phyloP scores from a whole-genome alignment of 169 alveolate species.

The Condylostoma magnum region DNA sequence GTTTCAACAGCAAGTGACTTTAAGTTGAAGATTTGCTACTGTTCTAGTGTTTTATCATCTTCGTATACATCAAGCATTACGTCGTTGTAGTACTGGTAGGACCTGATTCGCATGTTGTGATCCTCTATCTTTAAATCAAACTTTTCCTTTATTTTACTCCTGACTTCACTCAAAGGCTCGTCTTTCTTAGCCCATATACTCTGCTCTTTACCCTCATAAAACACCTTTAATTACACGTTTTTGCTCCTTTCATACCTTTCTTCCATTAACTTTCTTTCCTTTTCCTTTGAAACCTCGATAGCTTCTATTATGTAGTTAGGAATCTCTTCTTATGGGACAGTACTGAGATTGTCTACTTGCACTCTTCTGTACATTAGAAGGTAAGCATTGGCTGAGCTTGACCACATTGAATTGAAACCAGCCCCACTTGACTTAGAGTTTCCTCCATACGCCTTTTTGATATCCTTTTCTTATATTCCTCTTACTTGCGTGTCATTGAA shows the following conservation, averaged over 20 bases:
- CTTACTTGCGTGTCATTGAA: conserved; percentile 29
- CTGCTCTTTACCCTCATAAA: background rate
- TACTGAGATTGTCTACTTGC: background rate
- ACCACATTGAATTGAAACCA: conserved; percentile 5
- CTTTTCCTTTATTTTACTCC: background rate
- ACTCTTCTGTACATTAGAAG: conserved; percentile 30
- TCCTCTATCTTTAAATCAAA: conserved; percentile 4
- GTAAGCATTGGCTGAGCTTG: conserved; percentile 24
- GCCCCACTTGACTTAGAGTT: background rate
- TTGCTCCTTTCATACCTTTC: background rate
- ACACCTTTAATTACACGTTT: background rate
- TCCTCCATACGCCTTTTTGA: conserved; percentile 34
- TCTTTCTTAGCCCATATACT: background rate
- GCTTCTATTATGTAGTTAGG: conserved; percentile 19
- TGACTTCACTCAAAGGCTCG: conserved; percentile 1
- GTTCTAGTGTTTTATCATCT: conserved; percentile 13
- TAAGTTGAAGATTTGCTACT: background rate
- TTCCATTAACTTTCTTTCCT: background rate
- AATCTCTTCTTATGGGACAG: background rate
- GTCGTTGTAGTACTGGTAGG: background rate
- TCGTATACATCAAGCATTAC: conserved; percentile 11
- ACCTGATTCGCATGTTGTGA: conserved; percentile 14
- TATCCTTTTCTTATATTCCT: conserved; percentile 25
- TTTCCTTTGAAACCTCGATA: background rate
- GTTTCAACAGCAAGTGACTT: conserved; percentile 8